These are phyloP conservation scores for Pyricularia sp. DNA, from an alignment of 2,329 filamentous ascomycete genomes.

Conservation along the genomic window DNA sequence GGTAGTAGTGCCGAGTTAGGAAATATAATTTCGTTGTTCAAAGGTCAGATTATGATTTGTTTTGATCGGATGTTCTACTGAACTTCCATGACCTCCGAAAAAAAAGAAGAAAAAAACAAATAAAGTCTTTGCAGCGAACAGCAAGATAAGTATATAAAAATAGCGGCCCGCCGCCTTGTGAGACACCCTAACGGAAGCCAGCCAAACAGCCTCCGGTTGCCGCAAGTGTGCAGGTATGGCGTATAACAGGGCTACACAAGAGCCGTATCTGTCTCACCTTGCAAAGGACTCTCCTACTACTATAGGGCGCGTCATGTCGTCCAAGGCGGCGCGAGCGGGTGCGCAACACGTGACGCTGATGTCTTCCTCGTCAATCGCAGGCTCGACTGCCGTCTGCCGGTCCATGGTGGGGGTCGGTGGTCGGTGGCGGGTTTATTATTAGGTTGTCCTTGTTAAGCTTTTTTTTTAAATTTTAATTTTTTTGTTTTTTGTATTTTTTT, in stretches of 20 bases:
- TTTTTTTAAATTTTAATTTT: not conserved
- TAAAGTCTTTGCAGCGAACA: too few relatives aligned
- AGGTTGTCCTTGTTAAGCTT: not conserved
- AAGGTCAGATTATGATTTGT: not conserved
- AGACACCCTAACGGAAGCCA: not conserved
- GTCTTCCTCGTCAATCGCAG: constrained; percentile 24
- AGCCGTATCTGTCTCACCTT: not conserved
- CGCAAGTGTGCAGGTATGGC: not conserved
- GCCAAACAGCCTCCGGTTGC: not conserved
- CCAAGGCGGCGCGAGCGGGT: constrained; percentile 17
- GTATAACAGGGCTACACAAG: not conserved
- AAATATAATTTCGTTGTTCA: not conserved
- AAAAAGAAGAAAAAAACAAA: too few relatives aligned
- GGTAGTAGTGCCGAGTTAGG: not conserved
- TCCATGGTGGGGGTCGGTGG: not conserved
- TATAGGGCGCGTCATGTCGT: constrained; percentile 29
- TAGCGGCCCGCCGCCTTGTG: not conserved
- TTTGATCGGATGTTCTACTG: not conserved
- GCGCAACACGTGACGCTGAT: constrained; percentile 27
- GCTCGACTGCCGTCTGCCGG: not conserved
- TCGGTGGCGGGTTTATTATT: not conserved
- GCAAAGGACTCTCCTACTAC: constrained; percentile 26
- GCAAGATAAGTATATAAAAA: not conserved
- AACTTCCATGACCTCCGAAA: not conserved
- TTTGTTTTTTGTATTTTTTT: not conserved